Evolutionary conservation across 495 filamentous ascomycete species (phyloP).

Genomic region (Aspergillus ellipticus): DNA sequence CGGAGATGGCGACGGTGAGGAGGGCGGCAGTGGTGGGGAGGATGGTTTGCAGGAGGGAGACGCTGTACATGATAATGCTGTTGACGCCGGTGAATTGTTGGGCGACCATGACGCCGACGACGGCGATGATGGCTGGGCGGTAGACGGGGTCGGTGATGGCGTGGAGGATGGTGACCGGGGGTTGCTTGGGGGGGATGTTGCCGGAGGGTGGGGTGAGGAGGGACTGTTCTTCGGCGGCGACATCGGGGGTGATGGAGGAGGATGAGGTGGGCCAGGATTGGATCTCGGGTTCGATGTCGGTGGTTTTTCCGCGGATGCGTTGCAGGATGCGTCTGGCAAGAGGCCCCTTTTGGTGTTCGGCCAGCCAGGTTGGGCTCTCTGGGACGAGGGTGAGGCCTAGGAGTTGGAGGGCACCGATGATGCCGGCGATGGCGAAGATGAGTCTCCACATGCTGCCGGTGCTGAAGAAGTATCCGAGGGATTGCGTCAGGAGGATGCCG

Average conservation of each 20-base stretch:
- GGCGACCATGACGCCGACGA: slow-evolving; percentile 85
- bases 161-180: slow-evolving; percentile 61
- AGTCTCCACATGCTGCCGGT: slow-evolving; percentile 72
- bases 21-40: slow-evolving; percentile 72
- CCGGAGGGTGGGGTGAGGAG: slow-evolving; percentile 38
- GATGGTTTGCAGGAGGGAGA: slow-evolving; percentile 74
- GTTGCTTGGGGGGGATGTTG: slow-evolving; percentile 23
- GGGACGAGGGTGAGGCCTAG: slow-evolving; percentile 66
- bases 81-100: slow-evolving; percentile 95
- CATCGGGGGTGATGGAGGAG: slow-evolving; percentile 31
- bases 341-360: slow-evolving; percentile 58
- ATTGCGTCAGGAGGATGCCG: slow-evolving; percentile 83
- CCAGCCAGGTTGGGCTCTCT: slow-evolving; percentile 84
- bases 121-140: slow-evolving; percentile 75
- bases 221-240: slow-evolving; percentile 43
- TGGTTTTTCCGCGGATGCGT: slow-evolving; percentile 65
- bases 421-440: slow-evolving; percentile 71
- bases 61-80: slow-evolving; percentile 97
- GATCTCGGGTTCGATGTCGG: slow-evolving; percentile 72
- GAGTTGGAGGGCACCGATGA: slow-evolving; percentile 62
- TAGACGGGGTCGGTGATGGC: slow-evolving; percentile 61
- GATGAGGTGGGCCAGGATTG: slow-evolving; percentile 53
- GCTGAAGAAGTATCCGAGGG: slow-evolving; percentile 83
- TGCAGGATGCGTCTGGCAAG: slow-evolving; percentile 64
- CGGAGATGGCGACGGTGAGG: slow-evolving; percentile 79